These are phyloP conservation scores for Auriscalpium microsporum DNA, from an alignment of 768 basidiomycete species.

Conservation along the genomic window DNA sequence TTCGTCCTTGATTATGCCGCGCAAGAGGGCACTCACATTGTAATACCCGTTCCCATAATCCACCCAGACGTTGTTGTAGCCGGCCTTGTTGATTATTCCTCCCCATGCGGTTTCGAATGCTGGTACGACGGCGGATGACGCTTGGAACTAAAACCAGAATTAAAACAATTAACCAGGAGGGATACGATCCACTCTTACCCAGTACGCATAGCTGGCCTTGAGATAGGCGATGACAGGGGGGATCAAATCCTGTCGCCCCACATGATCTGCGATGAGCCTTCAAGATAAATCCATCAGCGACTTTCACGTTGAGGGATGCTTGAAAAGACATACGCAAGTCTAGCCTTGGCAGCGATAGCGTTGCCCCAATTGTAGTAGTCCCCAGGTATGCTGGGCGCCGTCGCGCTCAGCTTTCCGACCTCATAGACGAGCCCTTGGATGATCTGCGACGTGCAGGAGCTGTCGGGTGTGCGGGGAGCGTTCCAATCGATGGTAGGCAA, in stretches of 20 bases:
- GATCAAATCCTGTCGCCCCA: constrained; percentile 25
- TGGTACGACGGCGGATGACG: constrained; percentile 16
- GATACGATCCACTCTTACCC: constrained; percentile 9
- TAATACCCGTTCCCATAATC: constrained; percentile 31
- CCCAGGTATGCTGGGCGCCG: constrained; percentile 3
- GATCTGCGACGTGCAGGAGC: constrained; percentile 22
- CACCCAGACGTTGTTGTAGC: constrained; percentile 21
- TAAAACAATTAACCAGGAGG: too few species aligned
- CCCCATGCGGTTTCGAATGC: constrained; percentile 30
- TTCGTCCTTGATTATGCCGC: too few species aligned
- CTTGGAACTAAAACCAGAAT: constrained; percentile 11
- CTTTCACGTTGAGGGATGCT: background rate
- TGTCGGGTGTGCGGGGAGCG: constrained; percentile 25
- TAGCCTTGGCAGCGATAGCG: constrained; percentile 19
- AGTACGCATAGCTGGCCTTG: constrained; percentile 19
- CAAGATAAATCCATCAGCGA: background rate
- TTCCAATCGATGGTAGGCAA: constrained; percentile 27
- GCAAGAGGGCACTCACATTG: constrained; percentile 16
- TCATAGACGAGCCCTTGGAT: constrained; percentile 20
- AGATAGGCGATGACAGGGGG: constrained; percentile 20
- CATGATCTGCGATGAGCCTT: constrained; percentile 24
- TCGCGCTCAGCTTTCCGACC: background rate
- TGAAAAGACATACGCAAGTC: constrained; percentile 22
- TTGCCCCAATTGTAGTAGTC: constrained; percentile 30
- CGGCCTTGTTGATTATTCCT: constrained; percentile 26